Percentiles rank a stretch among this genome's conserved stretches.
phyloP scores from a whole-genome alignment of 2,329 filamentous ascomycete genomes.

The Trichoderma guizhouense region DNA sequence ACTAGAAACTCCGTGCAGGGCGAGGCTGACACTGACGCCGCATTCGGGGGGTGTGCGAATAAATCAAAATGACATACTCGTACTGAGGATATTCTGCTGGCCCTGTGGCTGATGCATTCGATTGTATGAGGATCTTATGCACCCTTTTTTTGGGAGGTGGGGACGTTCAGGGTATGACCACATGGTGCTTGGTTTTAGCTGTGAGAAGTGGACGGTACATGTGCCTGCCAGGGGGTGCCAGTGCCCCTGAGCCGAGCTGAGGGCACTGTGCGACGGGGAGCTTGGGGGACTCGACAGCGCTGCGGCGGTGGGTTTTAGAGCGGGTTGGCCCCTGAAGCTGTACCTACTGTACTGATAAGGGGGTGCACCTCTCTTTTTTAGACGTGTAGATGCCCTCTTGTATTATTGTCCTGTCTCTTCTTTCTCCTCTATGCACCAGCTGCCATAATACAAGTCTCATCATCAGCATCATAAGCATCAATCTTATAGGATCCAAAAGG shows the following conservation, averaged over 20 bases:
- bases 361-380: background rate
- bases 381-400: background rate
- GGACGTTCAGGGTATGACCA: background rate
- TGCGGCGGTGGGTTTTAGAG: background rate
- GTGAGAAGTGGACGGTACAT: background rate
- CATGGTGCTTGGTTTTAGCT: background rate
- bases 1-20: background rate
- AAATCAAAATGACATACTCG: background rate
- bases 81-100: background rate
- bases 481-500: no score
- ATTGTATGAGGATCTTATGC: background rate
- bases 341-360: background rate
- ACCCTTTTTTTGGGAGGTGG: slow-evolving; percentile 1
- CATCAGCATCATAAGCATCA: background rate
- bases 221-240: background rate
- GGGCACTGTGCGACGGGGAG: background rate
- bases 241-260: slow-evolving; percentile 5
- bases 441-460: background rate
- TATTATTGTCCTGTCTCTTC: background rate
- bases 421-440: background rate
- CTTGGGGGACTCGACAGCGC: background rate
- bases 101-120: background rate
- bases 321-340: background rate
- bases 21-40: slow-evolving; percentile 18
- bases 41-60: slow-evolving; percentile 13